Conservation (phyloP, 2,329 filamentous ascomycete genomes). For the Colletotrichum sp. region DNA sequence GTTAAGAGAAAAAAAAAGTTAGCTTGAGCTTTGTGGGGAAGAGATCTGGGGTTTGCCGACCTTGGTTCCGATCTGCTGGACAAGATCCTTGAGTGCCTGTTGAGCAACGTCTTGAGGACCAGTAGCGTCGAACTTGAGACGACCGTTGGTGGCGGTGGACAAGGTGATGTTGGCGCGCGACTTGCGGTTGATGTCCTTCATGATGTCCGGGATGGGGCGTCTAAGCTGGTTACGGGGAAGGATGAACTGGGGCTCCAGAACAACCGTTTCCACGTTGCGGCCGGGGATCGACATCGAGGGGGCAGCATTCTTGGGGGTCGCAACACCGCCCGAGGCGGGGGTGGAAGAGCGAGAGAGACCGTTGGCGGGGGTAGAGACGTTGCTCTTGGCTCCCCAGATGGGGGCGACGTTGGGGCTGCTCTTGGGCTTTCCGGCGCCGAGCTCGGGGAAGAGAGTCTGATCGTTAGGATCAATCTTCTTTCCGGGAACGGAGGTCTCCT, state of each 20-base stretch:
- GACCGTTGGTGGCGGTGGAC: conserved; percentile 73
- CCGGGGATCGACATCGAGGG: conserved; percentile 79
- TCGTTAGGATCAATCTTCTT: conserved; percentile 79
- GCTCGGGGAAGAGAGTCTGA: conserved; percentile 91
- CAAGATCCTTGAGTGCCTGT: conserved; percentile 87
- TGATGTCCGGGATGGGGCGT: conserved; percentile 82
- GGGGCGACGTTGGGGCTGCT: conserved; percentile 67
- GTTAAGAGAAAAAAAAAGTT: background rate
- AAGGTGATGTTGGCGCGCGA: conserved; percentile 87
- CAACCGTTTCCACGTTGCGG: conserved; percentile 78
- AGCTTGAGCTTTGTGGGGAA: background rate
- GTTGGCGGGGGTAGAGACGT: conserved; percentile 60
- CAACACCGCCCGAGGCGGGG: conserved; percentile 65
- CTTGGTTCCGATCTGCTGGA: conserved; percentile 86
- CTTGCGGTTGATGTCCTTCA: conserved; percentile 91
- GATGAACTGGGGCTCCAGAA: conserved; percentile 77
- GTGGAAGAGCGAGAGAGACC: conserved; percentile 65
- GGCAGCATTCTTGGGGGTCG: conserved; percentile 48
- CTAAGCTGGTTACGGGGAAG: conserved; percentile 79
- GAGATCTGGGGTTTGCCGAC: conserved; percentile 49
- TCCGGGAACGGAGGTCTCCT: conserved; percentile 50
- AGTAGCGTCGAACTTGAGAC: conserved; percentile 81
- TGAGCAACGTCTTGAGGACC: conserved; percentile 85
- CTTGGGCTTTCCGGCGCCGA: conserved; percentile 75
- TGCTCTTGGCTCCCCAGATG: conserved; percentile 78